Evolutionary conservation across 2,329 filamentous ascomycete genomes (phyloP).

Genomic region (Arthrinium phaeospermum): DNA sequence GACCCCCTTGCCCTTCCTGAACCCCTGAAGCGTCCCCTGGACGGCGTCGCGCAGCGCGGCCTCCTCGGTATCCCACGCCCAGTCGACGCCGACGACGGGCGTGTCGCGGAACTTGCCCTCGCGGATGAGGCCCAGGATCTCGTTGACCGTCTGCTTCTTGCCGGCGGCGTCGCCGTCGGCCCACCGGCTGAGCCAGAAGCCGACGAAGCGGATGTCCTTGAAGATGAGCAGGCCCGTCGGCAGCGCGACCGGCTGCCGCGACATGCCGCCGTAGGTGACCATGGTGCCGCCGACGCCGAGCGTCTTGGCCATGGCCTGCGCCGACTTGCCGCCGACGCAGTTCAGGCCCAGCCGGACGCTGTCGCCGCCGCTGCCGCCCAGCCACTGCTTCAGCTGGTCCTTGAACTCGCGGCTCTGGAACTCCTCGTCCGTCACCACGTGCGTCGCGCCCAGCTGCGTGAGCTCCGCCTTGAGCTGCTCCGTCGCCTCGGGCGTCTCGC

Average conservation of each 20-base stretch:
- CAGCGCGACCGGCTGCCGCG: constrained; percentile 80
- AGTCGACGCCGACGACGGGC: constrained; percentile 81
- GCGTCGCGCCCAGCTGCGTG: constrained; percentile 58
- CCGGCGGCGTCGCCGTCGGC: constrained; percentile 74
- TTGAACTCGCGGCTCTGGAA: constrained; percentile 65
- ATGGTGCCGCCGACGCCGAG: constrained; percentile 73
- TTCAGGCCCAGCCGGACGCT: constrained; percentile 82
- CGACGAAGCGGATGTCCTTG: constrained; percentile 85
- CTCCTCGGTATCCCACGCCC: constrained; percentile 82
- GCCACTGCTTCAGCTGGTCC: constrained; percentile 67
- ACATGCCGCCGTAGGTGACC: constrained; percentile 97
- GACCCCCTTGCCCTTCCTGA: constrained; percentile 85
- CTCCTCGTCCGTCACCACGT: constrained; percentile 62
- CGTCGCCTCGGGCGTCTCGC: constrained; percentile 69
- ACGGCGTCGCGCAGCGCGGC: constrained; percentile 74
- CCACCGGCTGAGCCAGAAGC: constrained; percentile 96
- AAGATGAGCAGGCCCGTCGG: constrained; percentile 91
- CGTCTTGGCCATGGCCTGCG: constrained; percentile 77
- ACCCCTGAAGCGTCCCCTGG: constrained; percentile 83
- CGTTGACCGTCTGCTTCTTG: constrained; percentile 81
- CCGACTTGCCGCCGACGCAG: constrained; percentile 89
- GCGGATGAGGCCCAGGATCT: constrained; percentile 78
- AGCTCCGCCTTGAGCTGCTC: constrained; percentile 62
- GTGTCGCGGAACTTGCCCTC: constrained; percentile 81
- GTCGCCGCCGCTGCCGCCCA: constrained; percentile 70